Percentiles rank a stretch among this genome's conserved stretches.
Conservation (phyloP, 768 basidiomycete genomes). For the Vararia minispora region DNA sequence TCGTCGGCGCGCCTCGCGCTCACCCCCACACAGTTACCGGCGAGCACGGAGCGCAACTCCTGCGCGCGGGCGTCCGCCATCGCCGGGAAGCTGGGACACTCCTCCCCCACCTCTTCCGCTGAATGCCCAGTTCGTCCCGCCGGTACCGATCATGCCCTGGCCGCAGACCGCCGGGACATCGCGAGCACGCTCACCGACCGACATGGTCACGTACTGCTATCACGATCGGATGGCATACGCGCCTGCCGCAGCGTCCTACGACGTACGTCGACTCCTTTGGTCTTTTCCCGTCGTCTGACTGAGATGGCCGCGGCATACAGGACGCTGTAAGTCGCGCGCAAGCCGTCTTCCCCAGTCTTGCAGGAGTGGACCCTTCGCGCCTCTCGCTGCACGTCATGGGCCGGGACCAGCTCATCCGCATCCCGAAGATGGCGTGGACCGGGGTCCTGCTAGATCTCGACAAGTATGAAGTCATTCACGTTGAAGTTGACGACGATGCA, state of each 20-base stretch:
- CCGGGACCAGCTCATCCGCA: constrained; percentile 6
- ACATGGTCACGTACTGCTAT: constrained; percentile 8
- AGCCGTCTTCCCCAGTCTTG: constrained; percentile 9
- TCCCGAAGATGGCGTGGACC: constrained; percentile 9
- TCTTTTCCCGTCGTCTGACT: not conserved
- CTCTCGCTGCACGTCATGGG: constrained; percentile 5
- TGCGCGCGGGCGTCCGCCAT: too few species aligned
- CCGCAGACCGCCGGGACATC: too few species aligned
- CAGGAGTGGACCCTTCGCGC: not conserved
- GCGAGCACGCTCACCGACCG: too few species aligned
- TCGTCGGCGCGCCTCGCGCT: too few species aligned
- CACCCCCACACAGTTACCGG: too few species aligned
- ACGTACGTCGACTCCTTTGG: constrained; percentile 1
- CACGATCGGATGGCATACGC: constrained; percentile 11
- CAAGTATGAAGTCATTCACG: constrained; percentile 8
- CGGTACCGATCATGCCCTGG: too few species aligned
- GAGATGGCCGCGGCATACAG: not conserved
- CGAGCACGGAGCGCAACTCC: too few species aligned
- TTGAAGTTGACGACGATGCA: constrained; percentile 5
- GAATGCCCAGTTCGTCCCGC: too few species aligned
- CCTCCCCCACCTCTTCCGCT: too few species aligned
- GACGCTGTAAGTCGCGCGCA: constrained; percentile 6
- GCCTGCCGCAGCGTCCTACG: constrained; percentile 8
- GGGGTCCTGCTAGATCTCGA: constrained; percentile 7
- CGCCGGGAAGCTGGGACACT: too few species aligned